Base-by-base conservation (phyloP, 2,329 filamentous ascomycete species). In the Ascochyta rabiei region DNA sequence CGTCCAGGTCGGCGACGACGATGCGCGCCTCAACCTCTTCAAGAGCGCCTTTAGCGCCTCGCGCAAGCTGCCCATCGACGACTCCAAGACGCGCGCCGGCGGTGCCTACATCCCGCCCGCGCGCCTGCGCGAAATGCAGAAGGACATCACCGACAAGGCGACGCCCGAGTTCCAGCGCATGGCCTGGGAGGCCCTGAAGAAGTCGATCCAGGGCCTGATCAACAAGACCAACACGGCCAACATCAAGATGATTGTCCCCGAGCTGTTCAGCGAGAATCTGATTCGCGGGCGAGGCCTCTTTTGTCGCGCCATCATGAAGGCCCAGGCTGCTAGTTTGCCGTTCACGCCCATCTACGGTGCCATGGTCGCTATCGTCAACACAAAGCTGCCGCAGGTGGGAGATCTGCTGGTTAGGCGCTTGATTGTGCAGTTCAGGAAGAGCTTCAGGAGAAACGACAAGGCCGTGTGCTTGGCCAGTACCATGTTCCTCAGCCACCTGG, bases 221-320 rank as follows among this genome's bases (percentile, higher is more conserved):
- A 99, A 99, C 84, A 99, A 99, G 81, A 90, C 97, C 81, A 98
- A 98, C 77, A 90, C 93, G 51, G 91, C 90, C 30, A 99, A 99
- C 76, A 98, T 99, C 83, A 98, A 99, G 77, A 85, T 90, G 71
- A 97, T 99, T 59, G 92, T 98, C 21, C 93, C 93, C 1, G 95
- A 99, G 78, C 82, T 99, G 40, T 99, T 99, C 76, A 86, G 87
- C 44, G 95, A 99, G 81, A 99, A 99, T 73, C 78, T 99, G 66
- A 83, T 99, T 35, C 88, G 95, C 53, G 95, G 95, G 6, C 85
- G 95, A 56, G 95, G 95, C 18, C 78, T 99, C 56, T 97, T 98
- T 76, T 97, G 93, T 77, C 86, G 95, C 61, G 93, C 91, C 66
- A 95, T 99, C 70, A 96, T 98, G 92, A 98, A 98, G 80, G 95